Conservation (phyloP, 1,139 yeast genomes). For the Candida glucosophila region DNA sequence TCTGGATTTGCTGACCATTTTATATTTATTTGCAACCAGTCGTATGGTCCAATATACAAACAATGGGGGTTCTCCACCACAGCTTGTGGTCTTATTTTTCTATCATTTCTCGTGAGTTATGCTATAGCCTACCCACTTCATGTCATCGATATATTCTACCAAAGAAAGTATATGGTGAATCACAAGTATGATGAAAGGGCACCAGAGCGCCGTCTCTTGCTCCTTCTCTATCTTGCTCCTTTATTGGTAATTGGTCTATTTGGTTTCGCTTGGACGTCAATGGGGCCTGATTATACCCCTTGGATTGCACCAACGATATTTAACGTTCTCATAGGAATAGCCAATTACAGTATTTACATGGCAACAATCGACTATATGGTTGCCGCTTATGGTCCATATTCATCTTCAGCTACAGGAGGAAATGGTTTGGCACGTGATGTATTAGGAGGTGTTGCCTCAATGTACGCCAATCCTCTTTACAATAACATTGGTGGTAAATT, state of each 20-base stretch:
- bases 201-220: slow-evolving; percentile 17
- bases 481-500: slow-evolving; percentile 14
- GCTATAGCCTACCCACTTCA: slow-evolving; percentile 17
- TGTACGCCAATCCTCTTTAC: slow-evolving; percentile 25
- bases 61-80: slow-evolving; percentile 17
- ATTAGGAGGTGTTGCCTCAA: slow-evolving; percentile 25
- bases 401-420: slow-evolving; percentile 35
- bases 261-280: slow-evolving; percentile 28
- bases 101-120: slow-evolving; percentile 23
- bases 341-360: slow-evolving; percentile 27
- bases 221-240: slow-evolving; percentile 17
- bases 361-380: slow-evolving; percentile 29
- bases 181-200: slow-evolving; percentile 15
- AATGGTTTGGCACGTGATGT: slow-evolving; percentile 30
- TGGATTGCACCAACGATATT: slow-evolving; percentile 30
- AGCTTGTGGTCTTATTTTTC: slow-evolving; percentile 20
- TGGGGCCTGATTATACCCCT: slow-evolving; percentile 19
- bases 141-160: slow-evolving; percentile 17
- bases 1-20: slow-evolving; percentile 32
- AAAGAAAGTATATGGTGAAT: slow-evolving; percentile 8
- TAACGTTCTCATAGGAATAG: slow-evolving; percentile 23
- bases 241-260: slow-evolving; percentile 24
- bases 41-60: slow-evolving; percentile 21
- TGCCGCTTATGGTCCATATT: slow-evolving; percentile 25
- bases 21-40: slow-evolving; percentile 29